phyloP scores from a whole-genome alignment of 371 early-diverging fungal genomes.

The Basidiobolus heterosporus region DNA sequence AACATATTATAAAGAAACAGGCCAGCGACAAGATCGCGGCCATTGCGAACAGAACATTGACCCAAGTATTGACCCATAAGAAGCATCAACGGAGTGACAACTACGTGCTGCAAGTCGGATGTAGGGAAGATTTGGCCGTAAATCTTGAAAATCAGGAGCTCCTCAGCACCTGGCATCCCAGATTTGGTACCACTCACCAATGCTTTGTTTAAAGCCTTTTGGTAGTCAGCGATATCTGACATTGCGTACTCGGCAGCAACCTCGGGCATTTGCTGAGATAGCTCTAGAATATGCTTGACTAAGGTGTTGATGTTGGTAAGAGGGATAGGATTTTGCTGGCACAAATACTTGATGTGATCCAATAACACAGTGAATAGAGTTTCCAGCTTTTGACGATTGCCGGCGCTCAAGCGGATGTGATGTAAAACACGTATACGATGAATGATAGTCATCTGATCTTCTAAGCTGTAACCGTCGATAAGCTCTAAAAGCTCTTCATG shows the following conservation, averaged over 20 bases:
- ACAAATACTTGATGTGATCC: conserved; percentile 42
- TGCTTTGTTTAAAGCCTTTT: conserved; percentile 10
- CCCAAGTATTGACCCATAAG: conserved; percentile 57
- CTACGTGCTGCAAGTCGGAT: conserved; percentile 73
- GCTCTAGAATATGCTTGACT: conserved; percentile 27
- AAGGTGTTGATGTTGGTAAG: conserved; percentile 29
- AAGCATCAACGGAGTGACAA: conserved; percentile 67
- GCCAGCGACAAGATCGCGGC: conserved; percentile 48
- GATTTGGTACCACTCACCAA: conserved; percentile 7
- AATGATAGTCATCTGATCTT: conserved; percentile 49
- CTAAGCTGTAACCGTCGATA: conserved; percentile 26
- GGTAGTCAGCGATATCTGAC: conserved; percentile 4
- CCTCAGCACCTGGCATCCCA: conserved; percentile 5
- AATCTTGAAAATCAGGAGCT: conserved; percentile 36
- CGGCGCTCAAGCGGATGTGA: conserved; percentile 56
- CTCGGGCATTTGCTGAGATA: conserved; percentile 30
- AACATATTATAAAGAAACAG: conserved; percentile 54
- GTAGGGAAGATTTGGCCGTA: conserved; percentile 64
- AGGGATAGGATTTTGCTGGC: conserved; percentile 22
- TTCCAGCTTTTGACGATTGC: conserved; percentile 56
- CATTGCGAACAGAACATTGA: conserved; percentile 35
- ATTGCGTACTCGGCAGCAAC: conserved; percentile 11
- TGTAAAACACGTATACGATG: conserved; percentile 67
- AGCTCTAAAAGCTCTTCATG: conserved; percentile 43
- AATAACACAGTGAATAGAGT: conserved; percentile 41